Conservation (phyloP, 148 eudicot genomes). For the Arbutus unedo region DNA sequence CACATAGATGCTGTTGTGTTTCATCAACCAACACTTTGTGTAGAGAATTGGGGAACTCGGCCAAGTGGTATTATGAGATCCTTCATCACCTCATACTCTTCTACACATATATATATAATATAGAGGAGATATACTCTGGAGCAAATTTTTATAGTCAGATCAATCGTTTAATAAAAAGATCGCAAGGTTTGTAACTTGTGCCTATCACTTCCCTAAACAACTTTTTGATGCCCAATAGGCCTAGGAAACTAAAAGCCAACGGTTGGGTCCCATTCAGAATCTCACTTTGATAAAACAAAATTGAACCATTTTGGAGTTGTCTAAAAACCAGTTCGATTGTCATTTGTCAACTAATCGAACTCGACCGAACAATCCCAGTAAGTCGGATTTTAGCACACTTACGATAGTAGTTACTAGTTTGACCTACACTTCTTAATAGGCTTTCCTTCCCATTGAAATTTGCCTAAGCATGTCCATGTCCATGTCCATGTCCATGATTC, state of each 20-base stretch:
- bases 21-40: conserved; percentile 58
- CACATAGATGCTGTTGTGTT: not conserved
- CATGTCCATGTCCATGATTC: no score
- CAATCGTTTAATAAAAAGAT: not conserved
- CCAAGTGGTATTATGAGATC: conserved; percentile 80
- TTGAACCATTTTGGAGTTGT: not conserved
- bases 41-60: conserved; percentile 58
- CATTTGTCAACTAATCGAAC: no score
- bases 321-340: not conserved
- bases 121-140: not conserved
- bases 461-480: not conserved
- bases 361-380: no score
- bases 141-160: not conserved
- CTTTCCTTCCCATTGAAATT: not conserved
- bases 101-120: conserved; percentile 26
- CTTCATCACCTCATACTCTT: conserved; percentile 76
- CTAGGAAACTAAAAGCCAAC: not conserved
- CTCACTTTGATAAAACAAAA: not conserved
- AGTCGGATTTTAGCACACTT: no score
- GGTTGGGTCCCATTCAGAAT: not conserved
- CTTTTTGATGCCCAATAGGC: conserved; percentile 2
- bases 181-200: not conserved
- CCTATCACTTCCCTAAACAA: not conserved
- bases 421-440: not conserved
- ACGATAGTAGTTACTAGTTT: not conserved